Conservation (phyloP, 805 yeast species). For the Teunomyces aglyptinius region DNA sequence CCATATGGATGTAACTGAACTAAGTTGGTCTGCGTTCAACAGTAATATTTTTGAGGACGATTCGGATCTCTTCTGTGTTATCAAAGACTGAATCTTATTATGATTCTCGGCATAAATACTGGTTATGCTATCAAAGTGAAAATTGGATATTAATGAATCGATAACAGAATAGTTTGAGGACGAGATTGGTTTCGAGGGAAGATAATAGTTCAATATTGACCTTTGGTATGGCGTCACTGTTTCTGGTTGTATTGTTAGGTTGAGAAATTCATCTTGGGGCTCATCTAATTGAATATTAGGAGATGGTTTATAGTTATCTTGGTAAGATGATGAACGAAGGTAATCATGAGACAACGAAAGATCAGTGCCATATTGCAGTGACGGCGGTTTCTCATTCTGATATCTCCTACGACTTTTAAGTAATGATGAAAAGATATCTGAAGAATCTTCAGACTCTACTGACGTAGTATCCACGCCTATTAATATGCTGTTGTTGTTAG, state of each 20-base stretch:
- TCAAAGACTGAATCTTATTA: slow-evolving; percentile 1
- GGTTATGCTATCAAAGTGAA: slow-evolving; percentile 10
- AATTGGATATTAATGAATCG: slow-evolving; percentile 15
- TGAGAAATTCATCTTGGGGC: slow-evolving; percentile 1
- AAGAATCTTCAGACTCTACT: not conserved
- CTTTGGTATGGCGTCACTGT: slow-evolving; percentile 19
- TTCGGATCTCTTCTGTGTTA: slow-evolving; percentile 5
- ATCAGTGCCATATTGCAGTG: slow-evolving; percentile 36
- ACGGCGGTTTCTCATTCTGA: too few relatives aligned
- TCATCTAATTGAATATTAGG: slow-evolving; percentile 1
- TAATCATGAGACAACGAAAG: slow-evolving; percentile 18
- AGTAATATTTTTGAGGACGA: slow-evolving; percentile 14
- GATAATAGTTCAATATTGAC: slow-evolving; percentile 11
- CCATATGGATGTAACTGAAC: slow-evolving; percentile 36
- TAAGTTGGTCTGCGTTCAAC: slow-evolving; percentile 27
- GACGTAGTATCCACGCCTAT: slow-evolving; percentile 6
- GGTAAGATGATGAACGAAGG: slow-evolving; percentile 20
- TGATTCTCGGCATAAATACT: slow-evolving; percentile 13
- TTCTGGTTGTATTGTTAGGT: slow-evolving; percentile 2
- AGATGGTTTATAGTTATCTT: slow-evolving; percentile 34
- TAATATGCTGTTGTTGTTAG: slow-evolving; percentile 10
- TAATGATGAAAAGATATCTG: not conserved
- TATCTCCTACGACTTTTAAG: not conserved
- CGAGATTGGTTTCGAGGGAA: slow-evolving; percentile 26
- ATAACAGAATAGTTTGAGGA: slow-evolving; percentile 27